Conservation (phyloP, 1,284 basidiomycete genomes). For the Vanrija humicola region DNA sequence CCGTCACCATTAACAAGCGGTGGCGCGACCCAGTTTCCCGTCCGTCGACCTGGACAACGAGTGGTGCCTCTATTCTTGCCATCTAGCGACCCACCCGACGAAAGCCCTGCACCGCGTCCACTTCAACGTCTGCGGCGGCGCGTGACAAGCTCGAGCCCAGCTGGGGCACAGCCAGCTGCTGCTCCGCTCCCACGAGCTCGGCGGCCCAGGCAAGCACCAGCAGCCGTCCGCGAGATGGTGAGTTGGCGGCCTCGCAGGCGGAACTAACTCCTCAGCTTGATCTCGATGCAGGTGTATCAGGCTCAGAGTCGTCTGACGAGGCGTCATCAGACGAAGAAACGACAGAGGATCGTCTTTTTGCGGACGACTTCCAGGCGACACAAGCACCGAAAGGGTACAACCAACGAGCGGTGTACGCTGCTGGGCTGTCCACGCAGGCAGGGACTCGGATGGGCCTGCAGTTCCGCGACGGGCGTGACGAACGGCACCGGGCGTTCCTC, state of each 20-base stretch:
- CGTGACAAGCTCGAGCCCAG: neutral
- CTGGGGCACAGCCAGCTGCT: too few species aligned
- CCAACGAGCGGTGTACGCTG: conserved; percentile 43
- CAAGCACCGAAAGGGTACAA: conserved; percentile 51
- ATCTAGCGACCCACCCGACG: neutral
- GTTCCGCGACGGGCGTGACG: conserved; percentile 19
- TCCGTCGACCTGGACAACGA: neutral
- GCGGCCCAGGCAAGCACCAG: neutral
- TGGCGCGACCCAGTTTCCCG: conserved; percentile 7
- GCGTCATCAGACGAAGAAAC: conserved; percentile 42
- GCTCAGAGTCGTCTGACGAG: conserved; percentile 29
- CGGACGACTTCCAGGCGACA: conserved; percentile 49
- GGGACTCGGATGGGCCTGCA: conserved; percentile 27
- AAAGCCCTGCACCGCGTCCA: conserved; percentile 4
- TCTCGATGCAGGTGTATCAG: conserved; percentile 37
- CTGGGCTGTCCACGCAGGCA: conserved; percentile 43
- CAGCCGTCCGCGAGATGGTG: neutral
- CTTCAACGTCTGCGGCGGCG: conserved; percentile 11
- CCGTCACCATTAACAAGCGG: neutral
- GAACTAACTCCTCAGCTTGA: conserved; percentile 25
- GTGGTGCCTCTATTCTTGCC: neutral
- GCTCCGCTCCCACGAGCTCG: neutral
- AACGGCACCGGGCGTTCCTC: conserved; percentile 25
- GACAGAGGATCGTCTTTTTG: conserved; percentile 48
- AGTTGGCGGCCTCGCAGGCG: neutral